These are phyloP conservation scores for Bocquillonia castaneifolia DNA, from an alignment of 441 rosid genomes.

Conservation along the genomic window DNA sequence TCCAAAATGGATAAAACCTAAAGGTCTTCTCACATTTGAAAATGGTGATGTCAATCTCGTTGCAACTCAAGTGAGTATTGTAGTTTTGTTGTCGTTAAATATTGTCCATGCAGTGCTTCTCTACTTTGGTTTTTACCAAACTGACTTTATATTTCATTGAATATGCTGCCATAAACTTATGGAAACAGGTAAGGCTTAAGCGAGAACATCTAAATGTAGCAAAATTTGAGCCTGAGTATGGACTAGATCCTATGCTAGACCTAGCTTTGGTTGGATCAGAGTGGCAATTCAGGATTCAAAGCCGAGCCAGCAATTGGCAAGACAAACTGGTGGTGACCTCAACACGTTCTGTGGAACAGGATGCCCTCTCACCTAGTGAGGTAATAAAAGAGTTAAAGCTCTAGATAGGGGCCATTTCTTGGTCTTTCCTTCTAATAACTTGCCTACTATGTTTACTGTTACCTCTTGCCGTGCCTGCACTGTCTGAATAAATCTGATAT, in stretches of 20 bases:
- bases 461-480: conserved; percentile 2
- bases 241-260: conserved; percentile 88
- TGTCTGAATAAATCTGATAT: conserved; percentile 2
- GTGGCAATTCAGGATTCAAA: conserved; percentile 96
- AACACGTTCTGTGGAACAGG: conserved; percentile 91
- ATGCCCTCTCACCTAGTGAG: conserved; percentile 91
- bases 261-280: conserved; percentile 96
- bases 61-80: conserved; percentile 77
- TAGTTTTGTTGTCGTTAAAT: conserved; percentile 14
- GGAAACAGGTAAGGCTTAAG: conserved; percentile 79
- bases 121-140: conserved; percentile 8
- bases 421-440: not conserved
- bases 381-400: conserved; percentile 30
- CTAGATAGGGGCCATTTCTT: not conserved
- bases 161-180: conserved; percentile 17
- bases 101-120: not conserved
- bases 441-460: not conserved
- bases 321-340: conserved; percentile 91
- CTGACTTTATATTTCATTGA: conserved; percentile 11
- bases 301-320: conserved; percentile 98
- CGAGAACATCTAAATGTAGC: conserved; percentile 90
- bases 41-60: conserved; percentile 98
- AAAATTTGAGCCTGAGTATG: conserved; percentile 91
- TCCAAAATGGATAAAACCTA: conserved; percentile 85
- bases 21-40: conserved; percentile 82